Percentiles rank a stretch among this genome's conserved stretches.
phyloP scores from a whole-genome alignment of 2,329 filamentous ascomycete genomes.

The Emergomyces orientalis region DNA sequence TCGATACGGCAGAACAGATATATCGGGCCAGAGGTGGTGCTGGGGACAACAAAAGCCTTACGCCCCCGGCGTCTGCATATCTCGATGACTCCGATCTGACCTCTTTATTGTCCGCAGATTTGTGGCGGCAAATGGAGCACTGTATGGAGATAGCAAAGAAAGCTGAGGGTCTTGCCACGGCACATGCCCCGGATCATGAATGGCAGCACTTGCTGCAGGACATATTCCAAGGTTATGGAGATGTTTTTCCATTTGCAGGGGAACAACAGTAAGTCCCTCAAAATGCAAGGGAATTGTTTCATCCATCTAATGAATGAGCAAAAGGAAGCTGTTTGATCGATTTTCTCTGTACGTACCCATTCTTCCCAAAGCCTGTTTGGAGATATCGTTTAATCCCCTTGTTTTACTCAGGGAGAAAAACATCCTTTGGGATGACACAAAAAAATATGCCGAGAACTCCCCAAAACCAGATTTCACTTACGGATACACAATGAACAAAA shows the following conservation, averaged over 20 bases:
- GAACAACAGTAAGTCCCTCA: neutral
- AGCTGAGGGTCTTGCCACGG: neutral
- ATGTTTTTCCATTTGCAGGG: neutral
- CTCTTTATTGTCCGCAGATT: neutral
- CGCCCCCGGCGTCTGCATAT: neutral
- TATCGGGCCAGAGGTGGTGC: neutral
- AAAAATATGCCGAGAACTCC: neutral
- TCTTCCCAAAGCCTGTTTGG: neutral
- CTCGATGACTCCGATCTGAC: neutral
- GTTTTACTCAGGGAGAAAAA: neutral
- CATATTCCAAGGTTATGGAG: neutral
- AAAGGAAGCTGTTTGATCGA: neutral
- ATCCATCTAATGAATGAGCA: neutral
- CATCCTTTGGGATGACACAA: neutral
- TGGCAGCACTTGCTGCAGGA: neutral
- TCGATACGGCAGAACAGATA: neutral
- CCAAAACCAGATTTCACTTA: constrained; percentile 2
- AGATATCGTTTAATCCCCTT: neutral
- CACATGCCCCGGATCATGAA: neutral
- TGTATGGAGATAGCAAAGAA: neutral
- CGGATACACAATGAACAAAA: neutral
- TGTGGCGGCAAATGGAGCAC: neutral
- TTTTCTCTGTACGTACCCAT: constrained; percentile 3
- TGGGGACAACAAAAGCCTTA: neutral
- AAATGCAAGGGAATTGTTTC: neutral